These are phyloP conservation scores for Starmerella potacharoeniae DNA, from an alignment of 805 yeast genomes.

Conservation along the genomic window DNA sequence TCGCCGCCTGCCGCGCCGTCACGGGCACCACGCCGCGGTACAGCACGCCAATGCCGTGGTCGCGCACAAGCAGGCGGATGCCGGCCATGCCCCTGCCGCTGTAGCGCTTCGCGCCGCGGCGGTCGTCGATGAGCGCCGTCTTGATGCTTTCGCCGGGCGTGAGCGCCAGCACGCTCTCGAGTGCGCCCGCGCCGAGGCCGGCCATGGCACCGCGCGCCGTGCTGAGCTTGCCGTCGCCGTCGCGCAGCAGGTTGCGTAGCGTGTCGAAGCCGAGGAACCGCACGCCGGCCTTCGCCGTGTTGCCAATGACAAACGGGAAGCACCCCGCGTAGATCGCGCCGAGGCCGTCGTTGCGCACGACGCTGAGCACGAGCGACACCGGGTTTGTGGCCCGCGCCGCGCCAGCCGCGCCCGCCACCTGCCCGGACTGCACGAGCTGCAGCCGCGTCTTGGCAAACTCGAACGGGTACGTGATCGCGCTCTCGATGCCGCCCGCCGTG, in stretches of 20 bases:
- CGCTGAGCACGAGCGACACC: constrained; percentile 59
- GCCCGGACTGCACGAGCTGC: constrained; percentile 42
- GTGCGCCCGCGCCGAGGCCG: constrained; percentile 93
- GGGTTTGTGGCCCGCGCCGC: constrained; percentile 43
- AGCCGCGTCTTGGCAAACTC: constrained; percentile 93
- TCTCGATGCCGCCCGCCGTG: constrained; percentile 49
- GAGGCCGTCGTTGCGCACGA: constrained; percentile 68
- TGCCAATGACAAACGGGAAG: constrained; percentile 92
- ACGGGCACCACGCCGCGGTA: constrained; percentile 89
- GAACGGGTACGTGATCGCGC: constrained; percentile 84
- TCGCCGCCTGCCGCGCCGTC: constrained; percentile 89
- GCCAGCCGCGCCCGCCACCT: background rate
- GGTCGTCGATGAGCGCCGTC: constrained; percentile 91
- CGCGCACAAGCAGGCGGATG: constrained; percentile 51
- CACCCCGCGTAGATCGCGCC: constrained; percentile 83
- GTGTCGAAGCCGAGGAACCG: constrained; percentile 87
- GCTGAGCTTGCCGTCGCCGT: constrained; percentile 73
- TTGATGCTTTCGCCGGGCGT: constrained; percentile 96
- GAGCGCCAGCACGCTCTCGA: constrained; percentile 85
- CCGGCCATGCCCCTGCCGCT: constrained; percentile 46
- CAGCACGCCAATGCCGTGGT: constrained; percentile 71
- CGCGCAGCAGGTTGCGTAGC: constrained; percentile 64
- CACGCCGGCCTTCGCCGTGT: constrained; percentile 92
- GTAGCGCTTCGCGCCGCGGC: constrained; percentile 58
- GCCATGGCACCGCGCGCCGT: constrained; percentile 90